Evolutionary conservation across 257 asterid species (phyloP), one percentile per base, ranked within the genome.

Genomic region (Solanum virginianum): DNA sequence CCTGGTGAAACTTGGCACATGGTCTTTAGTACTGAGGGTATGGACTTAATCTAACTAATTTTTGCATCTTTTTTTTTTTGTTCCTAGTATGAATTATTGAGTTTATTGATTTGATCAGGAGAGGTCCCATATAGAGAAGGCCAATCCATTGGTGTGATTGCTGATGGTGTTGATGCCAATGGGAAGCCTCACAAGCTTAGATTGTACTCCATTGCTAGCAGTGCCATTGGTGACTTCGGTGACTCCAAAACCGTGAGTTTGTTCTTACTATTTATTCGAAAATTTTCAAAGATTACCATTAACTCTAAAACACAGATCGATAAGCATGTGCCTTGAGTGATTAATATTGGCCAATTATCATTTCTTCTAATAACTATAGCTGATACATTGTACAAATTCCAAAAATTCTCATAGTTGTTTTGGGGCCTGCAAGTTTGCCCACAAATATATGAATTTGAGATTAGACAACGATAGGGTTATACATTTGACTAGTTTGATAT

Each of bases 1-100:
- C 99, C 99, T 4, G 99, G 99, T 72, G 99, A 96, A 88, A 96
- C 98, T 20, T 94, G 98, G 98, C 99, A 96, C 91, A 95, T 96
- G 98, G 98, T 96, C 85, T 96, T 70, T 91, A 91, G 86, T 90
- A 95, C 98, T 74, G 99, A 96, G 89, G 99, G 99, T 94, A 94
- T 83, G 17, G 43, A 2, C 54, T 70, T 70, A 18, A 39, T 36
- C 54, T 9, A 4, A 43, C 29, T 2, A 70, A 39, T 36, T 4
- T 1, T 17, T 68, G 12, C 8, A 4, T 20, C 18, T 4, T 69
- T 2, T 69, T 32, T 26, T 17, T 68, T 22, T 68, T 32, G 32
- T 36, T 36, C 39, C 5, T 36, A 36, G 39, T 36, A 36, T 36
- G 39, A 36, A 36, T 36, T 36, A 36, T 36, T 36, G 39, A 36